Evolutionary conservation across 768 basidiomycete genomes (phyloP), one percentile per base, ranked within the genome.

Genomic region (Pisolithus orientalis): DNA sequence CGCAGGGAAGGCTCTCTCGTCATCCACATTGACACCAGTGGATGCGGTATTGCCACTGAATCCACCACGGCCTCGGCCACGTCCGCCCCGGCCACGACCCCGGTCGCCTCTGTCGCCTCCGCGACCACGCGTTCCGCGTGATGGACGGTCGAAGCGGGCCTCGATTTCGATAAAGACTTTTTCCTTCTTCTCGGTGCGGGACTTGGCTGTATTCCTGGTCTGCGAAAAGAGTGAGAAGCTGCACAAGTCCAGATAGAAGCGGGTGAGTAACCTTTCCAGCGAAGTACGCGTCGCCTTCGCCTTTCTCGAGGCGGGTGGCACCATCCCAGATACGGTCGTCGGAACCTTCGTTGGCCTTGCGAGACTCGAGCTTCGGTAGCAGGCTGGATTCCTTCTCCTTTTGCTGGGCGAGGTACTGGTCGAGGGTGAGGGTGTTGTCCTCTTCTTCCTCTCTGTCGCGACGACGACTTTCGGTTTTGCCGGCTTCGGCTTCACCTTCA

Each of bases 161-260:
- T 96, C 92, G 67, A 97, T 90, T 65, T 95, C 93, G 64, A 98
- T 76, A 74, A 78, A 90, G 61, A 92, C 82, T 70, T 95, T 96
- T 70, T 92, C 90, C 61, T 90, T 85, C 75, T 91, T 92, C 76
- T 90, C 86, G 55, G 80, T 55, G 54, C 83, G 82, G 44, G 76
- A 57, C 72, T 90, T 92, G 68, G 79, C 80, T 14, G 79, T 65
- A 48, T 75, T 60, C 70, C 83, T 91, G 67, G 74, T 68, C 90
- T 94, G 65, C 13, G 47, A 39, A 50, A 43, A 27, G n/a, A 24
- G 54, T 47, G 50, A 52, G 57, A 4, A 28, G n/a, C 32, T 5
- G 5, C 34, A 2, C 9, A 27, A 37, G 39, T 13, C 24, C 46
- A 27, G 55, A 47, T 39, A 24, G 28, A 32, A 28, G 13, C 28